phyloP scores from a whole-genome alignment of 2,329 filamentous ascomycete genomes.

The Trichocomaceae sp. region DNA sequence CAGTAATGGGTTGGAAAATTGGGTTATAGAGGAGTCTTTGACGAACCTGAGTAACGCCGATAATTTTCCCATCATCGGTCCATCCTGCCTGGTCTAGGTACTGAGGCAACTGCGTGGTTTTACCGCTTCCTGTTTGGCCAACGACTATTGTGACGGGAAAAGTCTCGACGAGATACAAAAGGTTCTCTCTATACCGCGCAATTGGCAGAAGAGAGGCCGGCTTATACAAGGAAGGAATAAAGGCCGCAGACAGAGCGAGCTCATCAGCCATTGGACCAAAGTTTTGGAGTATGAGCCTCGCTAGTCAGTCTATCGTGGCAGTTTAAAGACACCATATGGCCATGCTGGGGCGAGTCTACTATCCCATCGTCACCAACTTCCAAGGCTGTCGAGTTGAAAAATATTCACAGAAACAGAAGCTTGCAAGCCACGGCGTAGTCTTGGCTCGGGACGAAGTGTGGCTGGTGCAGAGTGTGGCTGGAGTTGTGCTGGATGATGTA shows the following conservation, averaged over 20 bases:
- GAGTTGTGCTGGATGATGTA: neutral
- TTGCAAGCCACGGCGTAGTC: conserved; percentile 1
- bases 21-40: neutral
- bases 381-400: neutral
- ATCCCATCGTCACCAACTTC: neutral
- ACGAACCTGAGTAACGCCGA: conserved; percentile 83
- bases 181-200: conserved; percentile 66
- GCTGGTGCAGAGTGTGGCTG: neutral
- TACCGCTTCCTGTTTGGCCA: conserved; percentile 89
- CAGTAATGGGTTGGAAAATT: neutral
- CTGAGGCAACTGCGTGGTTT: conserved; percentile 92
- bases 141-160: conserved; percentile 80
- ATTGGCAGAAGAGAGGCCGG: conserved; percentile 80
- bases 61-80: conserved; percentile 73
- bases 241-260: conserved; percentile 39
- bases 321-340: neutral
- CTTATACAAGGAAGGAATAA: conserved; percentile 79
- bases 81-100: conserved; percentile 84
- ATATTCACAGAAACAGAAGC: neutral
- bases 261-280: conserved; percentile 35
- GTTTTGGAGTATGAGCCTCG: neutral
- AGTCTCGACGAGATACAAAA: conserved; percentile 82
- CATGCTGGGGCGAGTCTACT: neutral
- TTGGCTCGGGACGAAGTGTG: neutral
- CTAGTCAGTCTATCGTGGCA: neutral